Evolutionary conservation across 2,329 filamentous ascomycete genomes (phyloP), one percentile per base, ranked within the genome.

Genomic region (Penicillium italicum): DNA sequence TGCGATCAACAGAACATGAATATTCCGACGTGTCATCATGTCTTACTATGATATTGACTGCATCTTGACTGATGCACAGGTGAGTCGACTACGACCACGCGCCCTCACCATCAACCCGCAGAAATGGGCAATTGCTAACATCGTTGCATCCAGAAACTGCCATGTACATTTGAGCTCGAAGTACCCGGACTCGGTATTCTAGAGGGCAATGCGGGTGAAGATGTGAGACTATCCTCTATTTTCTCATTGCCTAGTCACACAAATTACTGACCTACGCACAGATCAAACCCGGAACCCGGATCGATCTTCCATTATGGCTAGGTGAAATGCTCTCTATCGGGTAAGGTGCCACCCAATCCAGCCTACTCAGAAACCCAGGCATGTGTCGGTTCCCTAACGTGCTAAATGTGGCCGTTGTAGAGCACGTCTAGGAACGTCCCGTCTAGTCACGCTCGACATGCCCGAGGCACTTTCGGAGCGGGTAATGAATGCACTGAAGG

Each of bases 141-240:
- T 33, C 16, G 24, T 47, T 48, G 24, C 5, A 22, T 36, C 58
- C 57, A 96, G 86, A 97, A 97, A 89, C 85, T 97, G 31, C 93
- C 94, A 38, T 96, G 92, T 78, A 95, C 89, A 49, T 97, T 97
- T 76, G 89, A 96, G 69, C 84, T 97, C 68, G 89, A 93, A 57
- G 87, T 96, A 31, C 88, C 91, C 20, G 86, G 89, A 54, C 84
- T 97, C 43, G 92, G 92, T 63, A 91, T 96, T 72, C 82, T 99
- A 57, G 91, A 96, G 75, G 91, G 91, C 68, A 93, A 90, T 68
- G 82, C 89, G 24, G 82, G 81, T 43, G 80, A 80, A 62, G 81
- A 83, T 66, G 81, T 33, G 16, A 44, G 38, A 82, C 68, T 58
- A 72, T 59, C 36, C 36, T 43, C 42, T 36, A n/a, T 6, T 16